Conservation (phyloP, 768 basidiomycete genomes). For the Tulasnella calospora region DNA sequence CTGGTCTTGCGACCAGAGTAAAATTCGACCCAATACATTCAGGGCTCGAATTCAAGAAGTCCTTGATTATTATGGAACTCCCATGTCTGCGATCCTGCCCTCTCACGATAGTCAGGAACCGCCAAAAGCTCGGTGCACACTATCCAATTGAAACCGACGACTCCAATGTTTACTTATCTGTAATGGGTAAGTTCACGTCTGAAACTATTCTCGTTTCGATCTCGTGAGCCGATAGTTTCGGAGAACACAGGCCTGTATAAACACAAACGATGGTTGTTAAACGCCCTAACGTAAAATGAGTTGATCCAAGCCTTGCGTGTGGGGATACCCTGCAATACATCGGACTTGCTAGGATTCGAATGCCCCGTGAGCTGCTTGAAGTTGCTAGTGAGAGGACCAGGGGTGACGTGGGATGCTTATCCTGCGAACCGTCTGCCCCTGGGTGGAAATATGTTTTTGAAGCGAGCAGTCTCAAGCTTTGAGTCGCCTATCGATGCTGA, state of each 20-base stretch:
- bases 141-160: background rate
- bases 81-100: background rate
- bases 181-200: background rate
- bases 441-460: too few species aligned
- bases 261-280: background rate
- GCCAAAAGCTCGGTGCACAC: background rate
- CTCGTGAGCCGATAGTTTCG: background rate
- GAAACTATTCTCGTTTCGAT: background rate
- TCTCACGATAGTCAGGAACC: background rate
- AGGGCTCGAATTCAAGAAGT: background rate
- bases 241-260: background rate
- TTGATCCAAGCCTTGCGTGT: too few species aligned
- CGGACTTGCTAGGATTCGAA: too few species aligned
- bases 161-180: background rate
- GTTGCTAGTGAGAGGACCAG: too few species aligned
- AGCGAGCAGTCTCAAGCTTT: too few species aligned
- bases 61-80: background rate
- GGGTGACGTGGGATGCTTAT: too few species aligned
- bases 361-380: too few species aligned
- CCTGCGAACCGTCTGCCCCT: too few species aligned
- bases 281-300: background rate
- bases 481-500: too few species aligned
- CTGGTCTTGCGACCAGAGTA: background rate
- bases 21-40: background rate
- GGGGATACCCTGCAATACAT: too few species aligned